These are phyloP conservation scores for Pezicula rhizophila DNA, from an alignment of 2,329 filamentous ascomycete genomes.

Conservation along the genomic window DNA sequence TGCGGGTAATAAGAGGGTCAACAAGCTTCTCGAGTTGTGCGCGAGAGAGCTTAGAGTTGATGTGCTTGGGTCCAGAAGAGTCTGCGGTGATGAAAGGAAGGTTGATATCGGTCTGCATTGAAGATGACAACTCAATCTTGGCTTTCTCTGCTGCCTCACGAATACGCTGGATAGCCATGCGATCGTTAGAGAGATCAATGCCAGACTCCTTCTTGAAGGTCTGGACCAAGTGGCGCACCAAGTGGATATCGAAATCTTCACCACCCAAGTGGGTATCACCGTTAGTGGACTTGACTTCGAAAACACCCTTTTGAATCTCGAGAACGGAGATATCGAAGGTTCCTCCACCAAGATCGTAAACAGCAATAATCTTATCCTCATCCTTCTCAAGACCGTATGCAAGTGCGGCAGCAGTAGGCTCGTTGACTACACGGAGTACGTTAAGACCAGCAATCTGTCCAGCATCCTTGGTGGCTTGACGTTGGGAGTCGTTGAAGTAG, in stretches of 20 bases:
- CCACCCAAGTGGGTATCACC: constrained; percentile 98
- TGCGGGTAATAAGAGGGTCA: constrained; percentile 79
- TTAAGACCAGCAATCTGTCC: constrained; percentile 95
- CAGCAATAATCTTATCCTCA: constrained; percentile 79
- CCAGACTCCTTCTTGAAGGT: constrained; percentile 96
- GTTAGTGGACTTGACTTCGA: constrained; percentile 98
- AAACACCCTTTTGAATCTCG: constrained; percentile 95
- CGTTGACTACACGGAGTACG: constrained; percentile 95
- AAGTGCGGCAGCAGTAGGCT: constrained; percentile 91
- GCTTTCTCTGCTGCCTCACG: constrained; percentile 98
- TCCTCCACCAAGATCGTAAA: constrained; percentile 97
- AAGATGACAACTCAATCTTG: constrained; percentile 97
- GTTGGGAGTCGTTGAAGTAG: constrained; percentile 98
- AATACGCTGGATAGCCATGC: constrained; percentile 98
- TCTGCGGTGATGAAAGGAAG: constrained; percentile 98
- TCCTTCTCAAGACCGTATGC: constrained; percentile 97
- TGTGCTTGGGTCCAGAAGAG: constrained; percentile 93
- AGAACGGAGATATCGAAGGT: constrained; percentile 99
- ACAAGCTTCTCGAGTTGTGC: constrained; percentile 90
- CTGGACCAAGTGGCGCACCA: constrained; percentile 88
- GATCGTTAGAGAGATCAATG: constrained; percentile 83
- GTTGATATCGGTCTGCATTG: constrained; percentile 94
- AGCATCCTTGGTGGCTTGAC: constrained; percentile 96
- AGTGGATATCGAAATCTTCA: constrained; percentile 94
- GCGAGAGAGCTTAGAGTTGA: constrained; percentile 90